Base-by-base conservation (phyloP, 257 asterid species). In the Osmanthus fragrans region DNA sequence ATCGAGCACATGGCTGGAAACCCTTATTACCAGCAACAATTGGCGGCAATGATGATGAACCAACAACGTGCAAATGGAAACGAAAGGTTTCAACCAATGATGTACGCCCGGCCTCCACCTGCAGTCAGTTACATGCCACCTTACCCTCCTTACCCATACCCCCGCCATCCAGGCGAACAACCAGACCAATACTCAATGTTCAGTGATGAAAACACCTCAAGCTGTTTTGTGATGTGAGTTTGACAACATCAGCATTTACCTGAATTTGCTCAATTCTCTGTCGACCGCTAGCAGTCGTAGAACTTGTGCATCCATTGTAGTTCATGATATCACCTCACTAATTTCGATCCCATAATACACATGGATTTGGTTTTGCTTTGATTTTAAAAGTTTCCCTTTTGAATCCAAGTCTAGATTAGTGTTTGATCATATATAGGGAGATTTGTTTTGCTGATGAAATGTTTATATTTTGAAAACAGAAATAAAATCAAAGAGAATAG, bases 41-140 rank as follows among this genome's bases (percentile, higher is more conserved):
- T 91, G 83, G 96, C 97, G 2, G 92, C 97, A 0, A 88, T 89
- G 97, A 90, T 96, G 98, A 94, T 93, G 97, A 93, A 95, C 77
- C 98, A 91, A 80, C 99, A 90, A 60, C 90, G 94, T 29, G 97
- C 88, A 6, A 84, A 84, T 0, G 99, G 98, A n/a, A 92, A 92
- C 40, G 99, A 96, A 85, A 84, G 99, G 91, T 96, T 93, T 60
- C 99, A 96, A 80, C 99, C 94, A 3, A 96, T 93, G 99, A 92
- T 92, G 96, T 96, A 96, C 16, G 98, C 97, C 1, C 87, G 98
- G 27, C 97, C 97, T 3, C 97, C 98, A 1, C 95, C 99, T 0
- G 98, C 97, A 0, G 97, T 91, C 3, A 96, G 90, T 68, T 96
- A 90, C 87, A 86, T 90, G 92, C 97, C 96, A 1, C 89, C 94